Percentiles rank a stretch among this genome's conserved stretches.
phyloP scores from a whole-genome alignment of 495 filamentous ascomycete species.

The Niebla homalea region DNA sequence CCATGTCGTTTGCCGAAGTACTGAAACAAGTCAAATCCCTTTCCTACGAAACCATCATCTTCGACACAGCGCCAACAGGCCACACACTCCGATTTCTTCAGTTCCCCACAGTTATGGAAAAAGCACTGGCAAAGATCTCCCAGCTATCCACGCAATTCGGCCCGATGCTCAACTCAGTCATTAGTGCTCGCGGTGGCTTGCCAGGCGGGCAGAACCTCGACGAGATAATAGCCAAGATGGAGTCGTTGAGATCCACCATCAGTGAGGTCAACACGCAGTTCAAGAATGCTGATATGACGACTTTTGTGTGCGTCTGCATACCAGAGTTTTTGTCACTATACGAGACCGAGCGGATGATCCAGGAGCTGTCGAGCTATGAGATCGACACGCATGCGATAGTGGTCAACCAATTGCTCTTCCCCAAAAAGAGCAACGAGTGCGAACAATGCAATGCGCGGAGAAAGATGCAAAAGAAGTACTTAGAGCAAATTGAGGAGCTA shows the following conservation, averaged over 20 bases:
- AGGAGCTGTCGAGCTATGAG: constrained; percentile 82
- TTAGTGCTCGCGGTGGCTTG: constrained; percentile 68
- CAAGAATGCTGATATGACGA: constrained; percentile 91
- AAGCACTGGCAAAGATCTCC: constrained; percentile 90
- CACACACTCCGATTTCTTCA: constrained; percentile 98
- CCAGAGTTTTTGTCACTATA: constrained; percentile 94
- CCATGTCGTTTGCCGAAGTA: constrained; percentile 98
- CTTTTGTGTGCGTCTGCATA: constrained; percentile 97
- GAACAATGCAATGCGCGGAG: constrained; percentile 90
- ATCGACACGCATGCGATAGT: constrained; percentile 98
- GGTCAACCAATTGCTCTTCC: constrained; percentile 95
- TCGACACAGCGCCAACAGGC: constrained; percentile 97
- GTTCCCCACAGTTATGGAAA: constrained; percentile 96
- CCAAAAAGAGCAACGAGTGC: constrained; percentile 70
- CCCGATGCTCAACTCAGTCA: constrained; percentile 84
- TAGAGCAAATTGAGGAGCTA: constrained; percentile 96
- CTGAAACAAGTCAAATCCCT: constrained; percentile 99
- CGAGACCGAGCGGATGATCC: constrained; percentile 99
- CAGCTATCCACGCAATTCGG: constrained; percentile 90
- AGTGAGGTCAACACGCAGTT: constrained; percentile 94
- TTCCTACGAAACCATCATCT: constrained; percentile 96
- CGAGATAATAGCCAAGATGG: constrained; percentile 89
- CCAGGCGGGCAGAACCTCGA: constrained; percentile 84
- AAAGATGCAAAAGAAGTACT: constrained; percentile 99
- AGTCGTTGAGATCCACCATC: constrained; percentile 82